phyloP scores from a whole-genome alignment of 1,284 basidiomycete genomes.

The Pseudozyma thailandica region DNA sequence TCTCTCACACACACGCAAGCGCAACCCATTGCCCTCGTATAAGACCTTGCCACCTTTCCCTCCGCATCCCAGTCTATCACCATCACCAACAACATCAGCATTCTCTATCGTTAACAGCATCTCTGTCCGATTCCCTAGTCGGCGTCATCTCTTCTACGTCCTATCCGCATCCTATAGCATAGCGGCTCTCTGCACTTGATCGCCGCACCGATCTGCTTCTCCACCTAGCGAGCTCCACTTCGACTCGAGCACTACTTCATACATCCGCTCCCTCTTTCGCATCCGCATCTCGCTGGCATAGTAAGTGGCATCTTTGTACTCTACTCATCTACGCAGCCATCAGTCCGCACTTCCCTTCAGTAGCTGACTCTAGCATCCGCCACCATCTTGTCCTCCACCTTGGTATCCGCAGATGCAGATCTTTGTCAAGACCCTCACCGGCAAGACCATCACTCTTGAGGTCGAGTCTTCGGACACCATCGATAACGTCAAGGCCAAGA shows the following conservation, averaged over 20 bases:
- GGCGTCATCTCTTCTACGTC: slow-evolving; percentile 3
- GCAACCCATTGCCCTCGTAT: slow-evolving; percentile 10
- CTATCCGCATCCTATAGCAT: slow-evolving; percentile 1
- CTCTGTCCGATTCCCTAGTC: slow-evolving; percentile 3
- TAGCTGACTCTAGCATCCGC: slow-evolving; percentile 4
- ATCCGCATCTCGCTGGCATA: slow-evolving; percentile 13
- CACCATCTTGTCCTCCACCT: background rate
- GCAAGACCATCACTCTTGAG: slow-evolving; percentile 70
- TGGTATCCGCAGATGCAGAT: slow-evolving; percentile 45
- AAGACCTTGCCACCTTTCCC: slow-evolving; percentile 28
- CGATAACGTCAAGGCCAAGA: slow-evolving; percentile 73
- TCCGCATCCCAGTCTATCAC: background rate
- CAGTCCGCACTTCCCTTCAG: background rate
- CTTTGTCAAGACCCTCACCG: slow-evolving; percentile 58
- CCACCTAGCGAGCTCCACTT: background rate
- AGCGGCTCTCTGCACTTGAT: background rate
- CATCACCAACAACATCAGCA: slow-evolving; percentile 62
- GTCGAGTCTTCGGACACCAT: slow-evolving; percentile 72
- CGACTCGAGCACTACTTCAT: background rate
- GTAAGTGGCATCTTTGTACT: slow-evolving; percentile 21
- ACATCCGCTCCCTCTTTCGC: slow-evolving; percentile 3
- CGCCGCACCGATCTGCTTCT: slow-evolving; percentile 2
- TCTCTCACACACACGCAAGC: slow-evolving; percentile 1
- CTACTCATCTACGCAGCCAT: background rate
- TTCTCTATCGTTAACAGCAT: background rate